phyloP scores from a whole-genome alignment of 2,329 filamentous ascomycete species.

The Paracamarosporium sp. region DNA sequence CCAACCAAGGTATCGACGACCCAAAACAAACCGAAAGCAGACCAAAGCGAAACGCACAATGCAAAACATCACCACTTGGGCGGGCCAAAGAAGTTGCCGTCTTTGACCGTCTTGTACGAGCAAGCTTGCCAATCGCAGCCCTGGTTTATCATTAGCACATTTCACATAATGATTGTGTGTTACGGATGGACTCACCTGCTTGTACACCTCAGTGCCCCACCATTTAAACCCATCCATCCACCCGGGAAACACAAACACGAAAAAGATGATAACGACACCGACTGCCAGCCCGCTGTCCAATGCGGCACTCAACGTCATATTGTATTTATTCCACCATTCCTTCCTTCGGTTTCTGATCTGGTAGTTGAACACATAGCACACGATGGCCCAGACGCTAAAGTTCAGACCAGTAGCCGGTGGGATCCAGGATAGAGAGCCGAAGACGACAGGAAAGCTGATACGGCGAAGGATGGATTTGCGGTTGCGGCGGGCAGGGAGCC shows the following conservation, averaged over 20 bases:
- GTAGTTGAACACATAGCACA: constrained; percentile 86
- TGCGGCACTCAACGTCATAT: constrained; percentile 84
- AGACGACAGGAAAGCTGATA: constrained; percentile 82
- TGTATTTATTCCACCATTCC: constrained; percentile 90
- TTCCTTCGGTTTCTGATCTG: constrained; percentile 71
- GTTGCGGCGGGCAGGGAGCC: constrained; percentile 68
- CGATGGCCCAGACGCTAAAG: constrained; percentile 84
- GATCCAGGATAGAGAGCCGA: constrained; percentile 85
- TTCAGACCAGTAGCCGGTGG: constrained; percentile 83
- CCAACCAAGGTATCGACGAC: neutral
- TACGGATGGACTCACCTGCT: constrained; percentile 55
- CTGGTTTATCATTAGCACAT: constrained; percentile 30
- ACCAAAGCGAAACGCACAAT: neutral
- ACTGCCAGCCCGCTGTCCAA: constrained; percentile 84
- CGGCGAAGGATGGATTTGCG: constrained; percentile 71
- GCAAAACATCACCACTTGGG: constrained; percentile 49
- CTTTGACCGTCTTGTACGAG: constrained; percentile 66
- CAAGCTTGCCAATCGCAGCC: constrained; percentile 88
- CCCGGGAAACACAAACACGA: constrained; percentile 83
- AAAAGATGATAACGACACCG: constrained; percentile 83
- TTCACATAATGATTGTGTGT: neutral
- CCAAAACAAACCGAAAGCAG: no score
- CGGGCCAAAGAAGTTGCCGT: constrained; percentile 45
- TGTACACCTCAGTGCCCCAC: constrained; percentile 91
- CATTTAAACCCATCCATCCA: constrained; percentile 76